A percentile compares a stretch with the other conserved stretches of the same genome.
Conservation (phyloP, 1,139 yeast species). For the Kluyveromyces sp. region DNA sequence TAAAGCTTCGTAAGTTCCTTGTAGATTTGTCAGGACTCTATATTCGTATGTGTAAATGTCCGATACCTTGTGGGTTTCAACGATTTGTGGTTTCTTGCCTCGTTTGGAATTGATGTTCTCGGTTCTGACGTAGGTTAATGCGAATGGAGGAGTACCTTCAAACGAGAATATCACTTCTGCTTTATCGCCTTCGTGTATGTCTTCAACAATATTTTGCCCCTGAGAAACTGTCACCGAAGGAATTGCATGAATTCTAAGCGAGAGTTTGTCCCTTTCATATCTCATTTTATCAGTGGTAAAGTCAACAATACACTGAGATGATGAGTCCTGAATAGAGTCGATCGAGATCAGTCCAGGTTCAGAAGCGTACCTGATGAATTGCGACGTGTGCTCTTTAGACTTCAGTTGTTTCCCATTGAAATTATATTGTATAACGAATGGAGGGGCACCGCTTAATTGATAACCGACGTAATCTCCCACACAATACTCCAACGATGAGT, state of each 20-base stretch:
- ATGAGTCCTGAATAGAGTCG: slow-evolving; percentile 66
- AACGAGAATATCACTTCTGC: slow-evolving; percentile 64
- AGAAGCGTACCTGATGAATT: slow-evolving; percentile 69
- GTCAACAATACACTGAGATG: slow-evolving; percentile 64
- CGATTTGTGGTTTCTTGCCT: slow-evolving; percentile 41
- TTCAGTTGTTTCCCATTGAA: slow-evolving; percentile 59
- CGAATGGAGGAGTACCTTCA: slow-evolving; percentile 65
- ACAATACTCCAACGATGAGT: slow-evolving; percentile 52
- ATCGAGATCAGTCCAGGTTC: slow-evolving; percentile 69
- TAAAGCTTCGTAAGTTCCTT: slow-evolving; percentile 91
- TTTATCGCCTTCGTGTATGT: slow-evolving; percentile 86
- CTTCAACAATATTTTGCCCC: slow-evolving; percentile 67
- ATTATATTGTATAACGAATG: slow-evolving; percentile 65
- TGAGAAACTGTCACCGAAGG: slow-evolving; percentile 89
- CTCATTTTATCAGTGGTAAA: slow-evolving; percentile 39
- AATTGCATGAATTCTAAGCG: slow-evolving; percentile 60
- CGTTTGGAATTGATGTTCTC: slow-evolving; percentile 35
- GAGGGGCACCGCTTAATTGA: slow-evolving; percentile 70
- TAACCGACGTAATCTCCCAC: slow-evolving; percentile 87
- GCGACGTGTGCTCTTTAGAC: slow-evolving; percentile 50
- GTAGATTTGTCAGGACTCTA: slow-evolving; percentile 68
- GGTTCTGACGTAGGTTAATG: slow-evolving; percentile 48
- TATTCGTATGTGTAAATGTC: slow-evolving; percentile 65
- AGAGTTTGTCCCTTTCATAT: slow-evolving; percentile 38
- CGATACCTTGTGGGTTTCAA: slow-evolving; percentile 70